A percentile compares a stretch with the other conserved stretches of the same genome.
Conservation (phyloP, 257 asterid genomes). For the Datura wrightii region DNA sequence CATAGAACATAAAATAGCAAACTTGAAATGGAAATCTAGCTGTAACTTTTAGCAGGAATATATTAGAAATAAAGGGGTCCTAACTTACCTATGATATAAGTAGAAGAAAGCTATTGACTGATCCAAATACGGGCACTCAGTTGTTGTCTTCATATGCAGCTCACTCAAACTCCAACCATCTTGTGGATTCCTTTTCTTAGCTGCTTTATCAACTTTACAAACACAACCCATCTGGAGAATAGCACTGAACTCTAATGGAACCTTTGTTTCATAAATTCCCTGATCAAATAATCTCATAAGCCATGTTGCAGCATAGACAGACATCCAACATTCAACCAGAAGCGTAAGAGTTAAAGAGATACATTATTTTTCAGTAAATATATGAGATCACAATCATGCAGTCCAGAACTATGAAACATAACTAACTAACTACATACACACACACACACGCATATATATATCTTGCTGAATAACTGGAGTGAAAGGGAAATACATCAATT, state of each 20-base stretch:
- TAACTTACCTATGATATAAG: conserved; percentile 83
- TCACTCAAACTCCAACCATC: conserved; percentile 89
- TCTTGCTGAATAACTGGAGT: background rate
- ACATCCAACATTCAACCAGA: background rate
- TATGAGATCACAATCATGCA: conserved; percentile 4
- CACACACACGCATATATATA: background rate
- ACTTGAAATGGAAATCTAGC: conserved; percentile 9
- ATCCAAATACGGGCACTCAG: conserved; percentile 93
- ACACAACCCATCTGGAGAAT: conserved; percentile 93
- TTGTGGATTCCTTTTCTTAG: conserved; percentile 68
- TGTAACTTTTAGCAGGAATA: background rate
- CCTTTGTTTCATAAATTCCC: conserved; percentile 96
- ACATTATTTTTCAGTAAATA: conserved; percentile 1
- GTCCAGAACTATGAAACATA: background rate
- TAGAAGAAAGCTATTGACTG: conserved; percentile 77
- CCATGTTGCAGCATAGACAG: conserved; percentile 6
- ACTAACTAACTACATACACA: background rate
- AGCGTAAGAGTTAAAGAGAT: conserved; percentile 23
- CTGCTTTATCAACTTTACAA: conserved; percentile 89
- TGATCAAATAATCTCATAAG: conserved; percentile 43
- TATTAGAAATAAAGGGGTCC: conserved; percentile 13
- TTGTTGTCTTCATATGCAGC: conserved; percentile 96
- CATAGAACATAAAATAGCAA: conserved; percentile 2
- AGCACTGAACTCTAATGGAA: conserved; percentile 78
- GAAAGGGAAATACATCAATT: background rate